These are phyloP conservation scores for Diophrys sp. DNA, from an alignment of 73 alveolate species.

Conservation along the genomic window DNA sequence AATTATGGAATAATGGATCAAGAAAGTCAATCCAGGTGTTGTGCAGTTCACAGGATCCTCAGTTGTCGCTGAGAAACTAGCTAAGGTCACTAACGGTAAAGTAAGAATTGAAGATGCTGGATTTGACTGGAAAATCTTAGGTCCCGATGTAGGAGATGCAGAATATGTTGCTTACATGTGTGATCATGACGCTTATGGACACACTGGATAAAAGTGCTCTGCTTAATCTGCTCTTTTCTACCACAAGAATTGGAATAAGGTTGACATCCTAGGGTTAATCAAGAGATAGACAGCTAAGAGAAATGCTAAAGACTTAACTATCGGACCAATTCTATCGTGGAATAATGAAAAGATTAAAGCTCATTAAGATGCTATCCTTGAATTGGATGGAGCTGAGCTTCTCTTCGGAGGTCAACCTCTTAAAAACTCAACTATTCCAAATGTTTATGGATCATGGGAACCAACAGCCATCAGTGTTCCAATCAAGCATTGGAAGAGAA, in stretches of 20 bases:
- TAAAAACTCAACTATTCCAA: slow-evolving; percentile 72
- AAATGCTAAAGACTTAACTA: slow-evolving; percentile 65
- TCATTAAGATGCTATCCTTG: slow-evolving; percentile 71
- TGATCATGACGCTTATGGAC: slow-evolving; percentile 93
- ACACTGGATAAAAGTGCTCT: slow-evolving; percentile 86
- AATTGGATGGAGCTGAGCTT: slow-evolving; percentile 83
- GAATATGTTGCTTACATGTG: slow-evolving; percentile 84
- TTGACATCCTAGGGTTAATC: slow-evolving; percentile 65
- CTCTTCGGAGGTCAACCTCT: slow-evolving; percentile 92
- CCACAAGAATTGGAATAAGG: slow-evolving; percentile 74
- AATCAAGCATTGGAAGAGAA: slow-evolving; percentile 40
- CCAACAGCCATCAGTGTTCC: slow-evolving; percentile 90
- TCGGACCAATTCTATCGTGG: slow-evolving; percentile 92
- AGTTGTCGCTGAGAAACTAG: slow-evolving; percentile 50
- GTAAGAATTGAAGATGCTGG: slow-evolving; percentile 94
- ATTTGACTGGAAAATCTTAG: slow-evolving; percentile 93
- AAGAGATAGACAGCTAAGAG: slow-evolving; percentile 73
- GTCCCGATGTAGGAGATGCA: slow-evolving; percentile 80
- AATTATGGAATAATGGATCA: slow-evolving; percentile 52
- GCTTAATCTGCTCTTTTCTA: slow-evolving; percentile 86
- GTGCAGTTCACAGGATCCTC: slow-evolving; percentile 81
- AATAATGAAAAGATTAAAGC: slow-evolving; percentile 74
- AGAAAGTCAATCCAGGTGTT: slow-evolving; percentile 32
- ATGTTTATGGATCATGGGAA: slow-evolving; percentile 75
- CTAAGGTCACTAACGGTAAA: slow-evolving; percentile 50